phyloP scores from a whole-genome alignment of 2,329 filamentous ascomycete species.

The Penicillium sp. region DNA sequence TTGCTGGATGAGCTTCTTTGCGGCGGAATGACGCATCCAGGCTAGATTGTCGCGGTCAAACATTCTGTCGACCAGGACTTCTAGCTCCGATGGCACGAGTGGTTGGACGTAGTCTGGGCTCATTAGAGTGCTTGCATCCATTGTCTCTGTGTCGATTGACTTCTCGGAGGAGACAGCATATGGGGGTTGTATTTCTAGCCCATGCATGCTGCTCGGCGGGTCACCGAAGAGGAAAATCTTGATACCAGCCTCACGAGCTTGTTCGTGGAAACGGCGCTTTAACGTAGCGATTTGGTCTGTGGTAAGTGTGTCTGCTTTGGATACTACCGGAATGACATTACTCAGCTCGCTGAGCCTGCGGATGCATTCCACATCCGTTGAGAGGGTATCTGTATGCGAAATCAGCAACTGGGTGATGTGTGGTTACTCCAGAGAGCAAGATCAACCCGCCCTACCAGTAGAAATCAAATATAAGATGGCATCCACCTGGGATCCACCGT shows the following conservation, averaged over 20 bases:
- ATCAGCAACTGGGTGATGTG: neutral
- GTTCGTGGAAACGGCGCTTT: slow-evolving; percentile 52
- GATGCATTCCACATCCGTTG: slow-evolving; percentile 68
- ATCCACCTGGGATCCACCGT: slow-evolving; percentile 80
- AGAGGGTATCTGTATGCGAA: slow-evolving; percentile 49
- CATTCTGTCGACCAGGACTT: slow-evolving; percentile 63
- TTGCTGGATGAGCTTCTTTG: slow-evolving; percentile 76
- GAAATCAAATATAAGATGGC: slow-evolving; percentile 77
- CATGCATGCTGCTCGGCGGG: slow-evolving; percentile 23
- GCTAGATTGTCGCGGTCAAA: slow-evolving; percentile 75
- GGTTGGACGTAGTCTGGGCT: slow-evolving; percentile 84
- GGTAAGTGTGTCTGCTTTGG: slow-evolving; percentile 68
- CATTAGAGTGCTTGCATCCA: slow-evolving; percentile 94
- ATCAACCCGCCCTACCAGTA: slow-evolving; percentile 54
- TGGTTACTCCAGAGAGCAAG: neutral
- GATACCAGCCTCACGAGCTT: slow-evolving; percentile 49
- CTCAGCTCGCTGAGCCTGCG: slow-evolving; percentile 66
- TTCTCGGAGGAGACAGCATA: slow-evolving; percentile 75
- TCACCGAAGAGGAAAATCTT: slow-evolving; percentile 64
- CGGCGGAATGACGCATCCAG: slow-evolving; percentile 76
- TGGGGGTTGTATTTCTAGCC: slow-evolving; percentile 44
- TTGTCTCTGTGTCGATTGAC: slow-evolving; percentile 69
- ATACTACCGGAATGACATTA: slow-evolving; percentile 79
- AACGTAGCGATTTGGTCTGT: slow-evolving; percentile 54
- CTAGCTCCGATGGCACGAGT: slow-evolving; percentile 70